Base-by-base conservation (phyloP, 2,329 filamentous ascomycete species). In the Acephala macrosclerotiorum region DNA sequence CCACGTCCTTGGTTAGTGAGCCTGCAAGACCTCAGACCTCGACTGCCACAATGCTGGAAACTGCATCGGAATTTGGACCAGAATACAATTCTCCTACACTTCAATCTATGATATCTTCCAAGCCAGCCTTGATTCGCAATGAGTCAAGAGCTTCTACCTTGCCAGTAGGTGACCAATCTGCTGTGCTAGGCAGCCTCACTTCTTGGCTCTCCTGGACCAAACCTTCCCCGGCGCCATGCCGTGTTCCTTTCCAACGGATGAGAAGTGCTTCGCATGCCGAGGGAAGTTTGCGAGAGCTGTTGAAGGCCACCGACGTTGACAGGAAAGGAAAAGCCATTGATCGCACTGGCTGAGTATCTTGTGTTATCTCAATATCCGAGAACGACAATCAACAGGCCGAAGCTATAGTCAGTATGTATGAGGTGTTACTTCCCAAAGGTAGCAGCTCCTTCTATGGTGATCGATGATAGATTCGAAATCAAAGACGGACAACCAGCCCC, bases 11-110 rank as follows among this genome's bases (percentile, higher is more conserved):
- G 12, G 76, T 87, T 7, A 82, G 87, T 70, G 82, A 85, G 60
- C 87, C 84, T 3, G 85, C 86, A n/a, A 74, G 81, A 20, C 86
- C 87, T 1, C 84, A 86, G 69, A 87, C 85, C 1, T 88, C 85
- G 0, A 83, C 77, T 6, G 74, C 75, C 2, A 70, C 74, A 60
- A 74, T 74, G 65, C 68, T 73, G 7, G 62, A 73, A 5, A 72
- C 55, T 20, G 59, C 68, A 1, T 69, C 70, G 65, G 68, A 68
- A 18, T 22, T 65, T 20, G 9, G 58, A 42, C 38, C 58, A n/a
- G 60, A 59, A 20, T 47, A 63, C 9, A 63, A 38, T 36, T 68
- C 72, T 22, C 66, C 71, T 22, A 70, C 66, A 18, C 45, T 71
- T 1, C 66, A 66, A 8, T 66, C 64, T 22, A 57, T 71, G n/a